Base-by-base conservation (phyloP, 768 basidiomycete species). In the Russula virescens region DNA sequence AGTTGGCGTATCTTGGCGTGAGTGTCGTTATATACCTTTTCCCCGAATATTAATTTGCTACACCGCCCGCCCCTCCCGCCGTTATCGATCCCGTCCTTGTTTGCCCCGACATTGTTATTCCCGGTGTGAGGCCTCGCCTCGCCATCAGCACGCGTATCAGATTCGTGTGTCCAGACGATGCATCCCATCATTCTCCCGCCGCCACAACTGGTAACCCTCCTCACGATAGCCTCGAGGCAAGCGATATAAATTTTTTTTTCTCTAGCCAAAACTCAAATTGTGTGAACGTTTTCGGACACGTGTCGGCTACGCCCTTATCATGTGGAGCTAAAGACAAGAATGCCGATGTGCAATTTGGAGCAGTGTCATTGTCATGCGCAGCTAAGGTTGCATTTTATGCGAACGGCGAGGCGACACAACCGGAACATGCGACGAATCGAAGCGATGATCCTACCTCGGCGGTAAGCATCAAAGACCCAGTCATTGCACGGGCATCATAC, bases 171-270 rank as follows among this genome's bases (percentile, higher is more conserved):
- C 38, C 6, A 38, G 38, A 38, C 38, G 3, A 16, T 1, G 21
- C 21, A 25, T 9, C 16, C 16, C n/a, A 8, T 21, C 23, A 25
- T 35, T 28, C 52, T 31, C 31, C 8, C 5, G 8, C 31, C 31
- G 31, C 31, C 31, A 31, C 31, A 31, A 35, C n/a, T 21, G 11
- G 25, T 26, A 2, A n/a, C 48, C 16, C 38, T 38, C 62, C 62
- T 59, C 58, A 58, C 48, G 53, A 52, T 38, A 23, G 31, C 58
- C 63, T 64, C 58, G 63, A 49, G 63, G 63, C 53, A 28, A 25
- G 5, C 35, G 18, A 52, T 52, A 48, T 52, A 46, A 8, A 38
- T 7, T 11, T 14, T 38, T 46, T 40, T 52, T n/a, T n/a, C n/a
- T n/a, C n/a, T n/a, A n/a, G 43, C 53, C 8, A 31, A 23, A 59